A percentile compares a stretch with the other conserved stretches of the same genome.
These are phyloP conservation scores for Colletotrichum trifolii DNA, from an alignment of 2,329 filamentous ascomycete species.

Conservation along the genomic window DNA sequence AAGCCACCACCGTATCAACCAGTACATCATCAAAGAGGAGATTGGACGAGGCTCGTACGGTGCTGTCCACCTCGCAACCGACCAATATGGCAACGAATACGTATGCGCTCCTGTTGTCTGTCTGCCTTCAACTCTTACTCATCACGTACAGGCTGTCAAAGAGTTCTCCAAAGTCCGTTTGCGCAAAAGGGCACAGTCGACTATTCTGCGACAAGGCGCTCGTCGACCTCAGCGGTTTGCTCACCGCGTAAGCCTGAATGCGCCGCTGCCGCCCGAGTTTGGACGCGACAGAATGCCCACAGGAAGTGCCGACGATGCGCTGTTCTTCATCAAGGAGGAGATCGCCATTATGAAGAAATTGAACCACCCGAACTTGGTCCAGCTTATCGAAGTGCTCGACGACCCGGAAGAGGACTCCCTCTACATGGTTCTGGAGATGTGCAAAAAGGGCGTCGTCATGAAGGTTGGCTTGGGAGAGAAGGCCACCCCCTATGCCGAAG, in stretches of 20 bases:
- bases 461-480: slow-evolving; percentile 88
- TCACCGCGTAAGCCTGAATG: slow-evolving; percentile 43
- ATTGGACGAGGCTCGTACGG: slow-evolving; percentile 98
- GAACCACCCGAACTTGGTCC: slow-evolving; percentile 93
- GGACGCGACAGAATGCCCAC: slow-evolving; percentile 20
- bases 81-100: slow-evolving; percentile 94
- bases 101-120: slow-evolving; percentile 58
- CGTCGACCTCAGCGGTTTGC: slow-evolving; percentile 56
- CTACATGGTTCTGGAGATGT: slow-evolving; percentile 99
- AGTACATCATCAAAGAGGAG: slow-evolving; percentile 93
- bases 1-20: slow-evolving; percentile 89
- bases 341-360: slow-evolving; percentile 99
- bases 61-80: slow-evolving; percentile 87
- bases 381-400: slow-evolving; percentile 92
- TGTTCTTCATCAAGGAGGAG: slow-evolving; percentile 92
- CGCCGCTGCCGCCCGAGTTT: slow-evolving; percentile 42
- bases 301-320: slow-evolving; percentile 53
- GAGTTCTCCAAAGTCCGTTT: slow-evolving; percentile 96
- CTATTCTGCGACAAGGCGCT: slow-evolving; percentile 73
- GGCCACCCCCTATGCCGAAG: slow-evolving; percentile 83
- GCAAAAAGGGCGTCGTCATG: slow-evolving; percentile 97
- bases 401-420: slow-evolving; percentile 95
- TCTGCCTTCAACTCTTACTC: slow-evolving; percentile 29
- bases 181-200: slow-evolving; percentile 89
- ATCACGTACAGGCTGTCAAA: slow-evolving; percentile 83